phyloP scores from a whole-genome alignment of 345 rosid genomes.

The Barbarea vulgaris region DNA sequence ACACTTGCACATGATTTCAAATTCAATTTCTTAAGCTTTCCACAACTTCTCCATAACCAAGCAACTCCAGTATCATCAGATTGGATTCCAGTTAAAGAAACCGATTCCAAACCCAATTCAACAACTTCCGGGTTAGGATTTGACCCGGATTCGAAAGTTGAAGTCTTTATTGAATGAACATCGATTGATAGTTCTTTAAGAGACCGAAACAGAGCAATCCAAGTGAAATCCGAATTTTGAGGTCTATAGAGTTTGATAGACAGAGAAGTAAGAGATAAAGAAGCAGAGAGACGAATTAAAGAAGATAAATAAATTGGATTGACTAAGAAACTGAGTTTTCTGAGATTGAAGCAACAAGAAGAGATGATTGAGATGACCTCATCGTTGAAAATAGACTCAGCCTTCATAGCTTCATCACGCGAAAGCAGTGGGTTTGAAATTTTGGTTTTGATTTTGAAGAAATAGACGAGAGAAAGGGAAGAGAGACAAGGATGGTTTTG shows the following conservation, averaged over 20 bases:
- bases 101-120: slow-evolving; percentile 56
- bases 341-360: slow-evolving; percentile 52
- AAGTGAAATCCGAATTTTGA: slow-evolving; percentile 38
- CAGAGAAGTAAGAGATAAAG: slow-evolving; percentile 61
- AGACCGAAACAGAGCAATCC: slow-evolving; percentile 62
- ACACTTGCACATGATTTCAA: slow-evolving; percentile 69
- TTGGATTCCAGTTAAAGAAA: slow-evolving; percentile 59
- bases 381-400: slow-evolving; percentile 35
- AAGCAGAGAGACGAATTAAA: slow-evolving; percentile 51
- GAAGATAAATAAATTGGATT: slow-evolving; percentile 58
- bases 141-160: slow-evolving; percentile 24
- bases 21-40: slow-evolving; percentile 58
- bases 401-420: neutral
- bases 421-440: neutral
- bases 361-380: slow-evolving; percentile 49
- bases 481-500: slow-evolving; percentile 60
- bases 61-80: slow-evolving; percentile 57
- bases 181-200: slow-evolving; percentile 61
- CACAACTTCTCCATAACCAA: slow-evolving; percentile 74
- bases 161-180: slow-evolving; percentile 31
- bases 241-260: slow-evolving; percentile 56
- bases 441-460: slow-evolving; percentile 35
- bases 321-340: slow-evolving; percentile 53
- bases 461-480: slow-evolving; percentile 52
- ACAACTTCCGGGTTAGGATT: slow-evolving; percentile 46